Evolutionary conservation across 2,329 filamentous ascomycete species (phyloP), one percentile per base, ranked within the genome.

Genomic region (Sporothrix schenckii): DNA sequence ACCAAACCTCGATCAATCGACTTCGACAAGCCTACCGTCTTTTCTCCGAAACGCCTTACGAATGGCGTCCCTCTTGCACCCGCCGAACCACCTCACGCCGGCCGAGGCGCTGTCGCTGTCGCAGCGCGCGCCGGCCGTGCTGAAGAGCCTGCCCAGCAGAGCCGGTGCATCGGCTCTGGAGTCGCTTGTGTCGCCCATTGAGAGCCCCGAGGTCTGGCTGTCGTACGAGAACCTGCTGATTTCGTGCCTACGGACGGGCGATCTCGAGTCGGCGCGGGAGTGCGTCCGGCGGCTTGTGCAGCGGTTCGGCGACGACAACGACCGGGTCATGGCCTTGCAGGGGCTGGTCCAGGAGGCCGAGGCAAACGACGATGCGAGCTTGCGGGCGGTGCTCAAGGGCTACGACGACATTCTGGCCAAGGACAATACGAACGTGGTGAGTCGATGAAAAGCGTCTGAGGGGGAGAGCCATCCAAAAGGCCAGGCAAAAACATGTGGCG

Each of bases 311-410:
- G 83, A 86, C 34, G 84, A 88, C 49, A 97, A 98, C 80, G 93
- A 97, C 80, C 89, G 92, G 74, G 86, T 98, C 66, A 91, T 94
- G 86, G 93, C 91, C 13, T 82, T 98, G 63, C 86, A 87, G 74
- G 95, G 94, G 2, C 80, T 99, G 34, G 90, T 94, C 74, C 90
- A 93, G 76, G 95, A 98, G 81, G 93, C 94, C 1, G 95, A 98
- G 81, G 75, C 73, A 4, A n/a, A 41, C 53, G 88, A 89, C 74
- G 81, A 89, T 50, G 81, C 83, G 61, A 89, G 88, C 19, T 81
- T 97, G 60, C 86, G 91, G 71, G 83, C 83, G 19, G 87, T 97
- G 27, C 82, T 97, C 66, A 86, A 88, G 73, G 88, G 91, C 75
- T 98, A 98, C 77, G 89, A 97, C 60, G 84, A 87, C 47, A 88